phyloP scores from a whole-genome alignment of 2,329 filamentous ascomycete species.

The Colletotrichum chrysophilum region DNA sequence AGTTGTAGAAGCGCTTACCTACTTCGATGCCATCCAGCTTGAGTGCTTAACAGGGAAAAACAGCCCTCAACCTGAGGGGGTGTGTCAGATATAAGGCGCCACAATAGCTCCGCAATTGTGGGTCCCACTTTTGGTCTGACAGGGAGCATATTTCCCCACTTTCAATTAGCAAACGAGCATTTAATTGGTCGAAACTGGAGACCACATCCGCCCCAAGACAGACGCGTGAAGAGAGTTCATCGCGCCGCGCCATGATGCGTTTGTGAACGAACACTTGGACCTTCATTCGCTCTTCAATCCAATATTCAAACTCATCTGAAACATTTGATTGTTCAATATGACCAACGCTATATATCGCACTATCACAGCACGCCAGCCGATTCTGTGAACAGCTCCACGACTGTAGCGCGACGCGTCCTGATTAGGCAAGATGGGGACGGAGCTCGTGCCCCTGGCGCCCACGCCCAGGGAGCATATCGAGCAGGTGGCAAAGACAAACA shows the following conservation, averaged over 20 bases:
- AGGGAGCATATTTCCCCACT: neutral
- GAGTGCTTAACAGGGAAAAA: no score
- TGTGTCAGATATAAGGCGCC: no score
- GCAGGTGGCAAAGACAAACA: neutral
- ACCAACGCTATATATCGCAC: neutral
- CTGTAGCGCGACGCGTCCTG: neutral
- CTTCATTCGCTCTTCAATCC: neutral
- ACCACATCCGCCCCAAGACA: rapidly evolving
- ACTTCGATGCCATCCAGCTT: no score
- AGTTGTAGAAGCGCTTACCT: no score
- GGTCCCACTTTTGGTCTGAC: no score
- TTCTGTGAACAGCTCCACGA: neutral
- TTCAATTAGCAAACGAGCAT: neutral
- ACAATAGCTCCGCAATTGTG: no score
- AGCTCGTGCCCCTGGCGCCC: neutral
- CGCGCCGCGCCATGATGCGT: neutral
- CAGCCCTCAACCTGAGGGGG: no score
- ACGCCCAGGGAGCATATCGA: neutral
- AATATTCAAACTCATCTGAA: neutral
- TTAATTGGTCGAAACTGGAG: neutral
- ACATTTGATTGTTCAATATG: neutral
- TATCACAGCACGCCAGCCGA: neutral
- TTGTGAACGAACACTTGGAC: neutral
- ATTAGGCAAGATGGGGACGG: neutral
- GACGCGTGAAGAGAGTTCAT: neutral